These are phyloP conservation scores for Diplogelasinospora grovesii DNA, from an alignment of 495 filamentous ascomycete species.

Conservation along the genomic window DNA sequence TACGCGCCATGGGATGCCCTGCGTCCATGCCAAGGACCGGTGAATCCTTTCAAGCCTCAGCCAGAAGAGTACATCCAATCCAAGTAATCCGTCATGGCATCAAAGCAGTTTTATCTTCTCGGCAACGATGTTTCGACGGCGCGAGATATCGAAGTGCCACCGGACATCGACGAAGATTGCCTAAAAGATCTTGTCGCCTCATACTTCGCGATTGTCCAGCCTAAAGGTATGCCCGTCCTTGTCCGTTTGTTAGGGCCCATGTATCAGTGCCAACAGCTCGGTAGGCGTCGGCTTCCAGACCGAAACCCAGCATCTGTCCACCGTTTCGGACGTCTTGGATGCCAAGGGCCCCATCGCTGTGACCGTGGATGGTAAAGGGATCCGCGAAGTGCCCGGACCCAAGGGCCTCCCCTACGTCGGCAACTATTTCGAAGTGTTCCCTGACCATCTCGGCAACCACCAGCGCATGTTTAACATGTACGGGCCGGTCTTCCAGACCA, in stretches of 20 bases:
- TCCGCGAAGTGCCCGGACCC: conserved; percentile 21
- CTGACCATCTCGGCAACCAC: conserved; percentile 54
- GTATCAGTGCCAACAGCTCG: no score
- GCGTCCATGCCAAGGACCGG: no score
- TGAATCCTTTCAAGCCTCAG: no score
- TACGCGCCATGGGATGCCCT: no score
- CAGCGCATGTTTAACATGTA: conserved; percentile 48
- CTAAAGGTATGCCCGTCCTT: conserved; percentile 11
- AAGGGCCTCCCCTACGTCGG: conserved; percentile 43
- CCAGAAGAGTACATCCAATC: no score
- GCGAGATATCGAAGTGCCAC: conserved; percentile 28
- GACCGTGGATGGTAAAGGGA: neutral
- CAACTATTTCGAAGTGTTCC: conserved; percentile 49
- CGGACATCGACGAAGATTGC: conserved; percentile 25
- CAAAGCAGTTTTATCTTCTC: conserved; percentile 36
- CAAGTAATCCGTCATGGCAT: conserved; percentile 34
- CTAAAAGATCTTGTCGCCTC: conserved; percentile 25
- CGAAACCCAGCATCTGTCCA: conserved; percentile 20
- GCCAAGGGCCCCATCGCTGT: conserved; percentile 1
- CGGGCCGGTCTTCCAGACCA: conserved; percentile 49
- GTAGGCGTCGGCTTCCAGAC: conserved; percentile 39
- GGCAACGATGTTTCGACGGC: conserved; percentile 37
- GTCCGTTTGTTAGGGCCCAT: neutral
- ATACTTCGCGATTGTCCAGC: conserved; percentile 37
- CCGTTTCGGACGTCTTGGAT: conserved; percentile 25